phyloP scores from a whole-genome alignment of 2,329 filamentous ascomycete species.

The Meredithiella fracta region DNA sequence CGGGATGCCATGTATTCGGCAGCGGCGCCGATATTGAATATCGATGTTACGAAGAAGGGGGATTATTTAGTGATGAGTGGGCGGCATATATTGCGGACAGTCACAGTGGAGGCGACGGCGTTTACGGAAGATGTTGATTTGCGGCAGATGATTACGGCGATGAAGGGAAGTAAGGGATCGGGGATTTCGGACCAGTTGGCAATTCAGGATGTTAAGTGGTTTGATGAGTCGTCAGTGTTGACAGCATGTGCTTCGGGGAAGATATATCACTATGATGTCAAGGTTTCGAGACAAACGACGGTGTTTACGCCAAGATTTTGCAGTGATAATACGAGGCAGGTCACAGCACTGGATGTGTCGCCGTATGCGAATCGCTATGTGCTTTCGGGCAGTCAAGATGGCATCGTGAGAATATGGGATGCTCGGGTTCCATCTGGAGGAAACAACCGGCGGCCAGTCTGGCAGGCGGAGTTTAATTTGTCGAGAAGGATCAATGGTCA shows the following conservation, averaged over 20 bases:
- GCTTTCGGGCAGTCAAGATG: slow-evolving; percentile 47
- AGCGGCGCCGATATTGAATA: slow-evolving; percentile 36
- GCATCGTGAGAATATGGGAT: slow-evolving; percentile 45
- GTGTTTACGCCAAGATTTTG: slow-evolving; percentile 34
- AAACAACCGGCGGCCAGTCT: slow-evolving; percentile 24
- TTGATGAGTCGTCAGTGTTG: slow-evolving; percentile 37
- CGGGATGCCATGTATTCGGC: slow-evolving; percentile 39
- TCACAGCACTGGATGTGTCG: slow-evolving; percentile 47
- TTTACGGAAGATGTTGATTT: slow-evolving; percentile 43
- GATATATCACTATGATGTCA: slow-evolving; percentile 47
- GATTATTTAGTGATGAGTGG: slow-evolving; percentile 40
- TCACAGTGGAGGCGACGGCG: slow-evolving; percentile 28
- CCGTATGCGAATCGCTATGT: slow-evolving; percentile 41
- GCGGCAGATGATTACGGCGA: slow-evolving; percentile 36
- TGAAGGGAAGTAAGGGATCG: slow-evolving; percentile 26
- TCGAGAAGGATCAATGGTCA: slow-evolving; percentile 32
- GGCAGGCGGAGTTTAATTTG: slow-evolving; percentile 29
- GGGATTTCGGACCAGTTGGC: slow-evolving; percentile 37
- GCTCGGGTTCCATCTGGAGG: slow-evolving; percentile 33
- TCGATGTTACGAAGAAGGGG: slow-evolving; percentile 43
- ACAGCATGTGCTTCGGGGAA: slow-evolving; percentile 48
- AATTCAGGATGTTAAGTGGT: slow-evolving; percentile 46
- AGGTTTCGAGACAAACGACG: slow-evolving; percentile 29
- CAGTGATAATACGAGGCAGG: slow-evolving; percentile 44
- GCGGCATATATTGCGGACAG: slow-evolving; percentile 43